These are phyloP conservation scores for Gossypium turneri DNA, from an alignment of 345 rosid species.

Conservation along the genomic window DNA sequence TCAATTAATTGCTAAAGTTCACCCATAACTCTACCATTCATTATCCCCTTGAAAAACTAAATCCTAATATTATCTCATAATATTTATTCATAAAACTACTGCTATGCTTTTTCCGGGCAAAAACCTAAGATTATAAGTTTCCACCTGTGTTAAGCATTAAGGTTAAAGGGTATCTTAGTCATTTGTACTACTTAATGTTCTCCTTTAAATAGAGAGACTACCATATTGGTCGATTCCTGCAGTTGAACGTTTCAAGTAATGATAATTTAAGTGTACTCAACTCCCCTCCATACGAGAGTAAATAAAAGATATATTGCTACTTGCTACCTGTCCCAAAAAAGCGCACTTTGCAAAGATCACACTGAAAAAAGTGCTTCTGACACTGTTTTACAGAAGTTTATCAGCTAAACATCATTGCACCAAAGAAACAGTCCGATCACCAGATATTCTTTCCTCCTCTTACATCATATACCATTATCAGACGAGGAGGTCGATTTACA, in stretches of 20 bases:
- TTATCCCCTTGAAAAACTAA: not conserved
- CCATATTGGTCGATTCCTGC: not conserved
- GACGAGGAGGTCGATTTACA: not conserved
- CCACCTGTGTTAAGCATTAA: not conserved
- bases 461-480: not conserved
- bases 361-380: not conserved
- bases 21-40: not conserved
- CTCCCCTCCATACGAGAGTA: not conserved
- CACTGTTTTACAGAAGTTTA: not conserved
- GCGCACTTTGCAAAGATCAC: not conserved
- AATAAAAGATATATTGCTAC: not conserved
- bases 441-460: not conserved
- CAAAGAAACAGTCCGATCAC: not conserved
- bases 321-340: not conserved
- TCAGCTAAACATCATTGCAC: not conserved
- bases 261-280: not conserved
- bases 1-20: not conserved
- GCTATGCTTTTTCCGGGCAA: not conserved
- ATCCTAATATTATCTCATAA: not conserved
- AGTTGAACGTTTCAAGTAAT: not conserved
- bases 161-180: not conserved
- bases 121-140: not conserved
- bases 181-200: not conserved
- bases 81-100: not conserved
- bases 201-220: not conserved